phyloP scores from a whole-genome alignment of 257 asterid species.

The Rhazya stricta region DNA sequence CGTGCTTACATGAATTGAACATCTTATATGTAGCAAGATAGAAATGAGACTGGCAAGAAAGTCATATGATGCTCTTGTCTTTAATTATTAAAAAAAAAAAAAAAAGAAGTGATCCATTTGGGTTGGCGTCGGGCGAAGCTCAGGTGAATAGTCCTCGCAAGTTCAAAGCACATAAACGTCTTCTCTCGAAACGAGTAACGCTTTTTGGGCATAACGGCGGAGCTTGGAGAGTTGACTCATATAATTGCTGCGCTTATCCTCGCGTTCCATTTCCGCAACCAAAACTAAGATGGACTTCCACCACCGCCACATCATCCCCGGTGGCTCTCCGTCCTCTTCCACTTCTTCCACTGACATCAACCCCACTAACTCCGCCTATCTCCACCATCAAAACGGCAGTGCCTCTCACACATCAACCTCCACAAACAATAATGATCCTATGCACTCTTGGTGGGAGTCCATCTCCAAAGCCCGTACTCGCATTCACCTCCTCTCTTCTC shows the following conservation, averaged over 20 bases:
- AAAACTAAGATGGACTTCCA: slow-evolving; percentile 52
- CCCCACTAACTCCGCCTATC: slow-evolving; percentile 17
- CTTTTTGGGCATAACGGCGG: background rate
- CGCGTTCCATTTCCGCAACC: background rate
- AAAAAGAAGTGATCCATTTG: too few relatives aligned
- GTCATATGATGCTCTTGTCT: too few relatives aligned
- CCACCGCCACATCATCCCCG: slow-evolving; percentile 32
- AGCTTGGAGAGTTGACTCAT: background rate
- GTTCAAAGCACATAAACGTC: background rate
- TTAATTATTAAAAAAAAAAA: too few relatives aligned
- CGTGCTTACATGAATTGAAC: too few relatives aligned
- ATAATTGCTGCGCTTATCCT: background rate
- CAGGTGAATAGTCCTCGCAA: too few relatives aligned
- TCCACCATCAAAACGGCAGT: slow-evolving; percentile 21
- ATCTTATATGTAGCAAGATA: too few relatives aligned
- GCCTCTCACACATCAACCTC: slow-evolving; percentile 28
- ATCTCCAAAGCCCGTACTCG: slow-evolving; percentile 94
- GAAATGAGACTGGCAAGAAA: too few relatives aligned
- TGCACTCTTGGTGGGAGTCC: slow-evolving; percentile 98
- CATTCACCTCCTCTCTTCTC: slow-evolving; percentile 69
- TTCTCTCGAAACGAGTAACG: background rate
- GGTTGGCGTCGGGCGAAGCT: too few relatives aligned
- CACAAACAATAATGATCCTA: slow-evolving; percentile 47
- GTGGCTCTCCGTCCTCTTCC: slow-evolving; percentile 60
- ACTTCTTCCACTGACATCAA: slow-evolving; percentile 46